Percentiles rank a stretch among this genome's conserved stretches.
These are phyloP conservation scores for Ilyonectria sp. DNA, from an alignment of 2,329 filamentous ascomycete species.

Conservation along the genomic window DNA sequence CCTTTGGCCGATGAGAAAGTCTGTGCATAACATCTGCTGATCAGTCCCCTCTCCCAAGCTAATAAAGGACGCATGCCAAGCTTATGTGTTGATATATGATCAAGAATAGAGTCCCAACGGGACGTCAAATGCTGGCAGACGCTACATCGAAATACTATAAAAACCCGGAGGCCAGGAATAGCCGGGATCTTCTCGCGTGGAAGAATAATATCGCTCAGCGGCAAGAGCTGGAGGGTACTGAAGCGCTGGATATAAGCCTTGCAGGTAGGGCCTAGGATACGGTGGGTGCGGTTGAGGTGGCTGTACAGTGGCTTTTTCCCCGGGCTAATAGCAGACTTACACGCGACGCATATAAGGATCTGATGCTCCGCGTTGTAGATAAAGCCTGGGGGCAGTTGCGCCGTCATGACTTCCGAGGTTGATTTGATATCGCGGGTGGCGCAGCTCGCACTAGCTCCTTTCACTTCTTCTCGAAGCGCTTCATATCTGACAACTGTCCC, in stretches of 20 bases:
- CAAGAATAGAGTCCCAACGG: neutral
- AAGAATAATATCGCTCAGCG: neutral
- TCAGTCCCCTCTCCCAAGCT: neutral
- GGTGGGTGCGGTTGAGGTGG: neutral
- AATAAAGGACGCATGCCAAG: neutral
- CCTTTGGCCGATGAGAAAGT: neutral
- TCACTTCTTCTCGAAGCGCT: neutral
- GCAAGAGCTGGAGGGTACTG: neutral
- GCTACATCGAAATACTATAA: neutral
- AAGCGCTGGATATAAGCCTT: neutral
- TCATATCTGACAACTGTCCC: neutral
- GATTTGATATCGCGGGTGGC: neutral
- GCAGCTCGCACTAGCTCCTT: neutral
- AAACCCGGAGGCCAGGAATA: neutral
- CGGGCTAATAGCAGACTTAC: too few species aligned
- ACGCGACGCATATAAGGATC: constrained; percentile 7
- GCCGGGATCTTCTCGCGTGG: neutral
- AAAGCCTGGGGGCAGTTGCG: neutral
- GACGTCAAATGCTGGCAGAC: neutral
- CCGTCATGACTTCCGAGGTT: neutral
- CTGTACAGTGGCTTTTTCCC: neutral
- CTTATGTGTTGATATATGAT: neutral
- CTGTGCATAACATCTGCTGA: neutral
- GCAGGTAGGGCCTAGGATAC: neutral
- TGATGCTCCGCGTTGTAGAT: constrained; percentile 5